Percentiles rank a stretch among this genome's conserved stretches.
Evolutionary conservation across 192 early-diverging fungal species (phyloP).

Genomic region (Backusella tarrabulga): DNA sequence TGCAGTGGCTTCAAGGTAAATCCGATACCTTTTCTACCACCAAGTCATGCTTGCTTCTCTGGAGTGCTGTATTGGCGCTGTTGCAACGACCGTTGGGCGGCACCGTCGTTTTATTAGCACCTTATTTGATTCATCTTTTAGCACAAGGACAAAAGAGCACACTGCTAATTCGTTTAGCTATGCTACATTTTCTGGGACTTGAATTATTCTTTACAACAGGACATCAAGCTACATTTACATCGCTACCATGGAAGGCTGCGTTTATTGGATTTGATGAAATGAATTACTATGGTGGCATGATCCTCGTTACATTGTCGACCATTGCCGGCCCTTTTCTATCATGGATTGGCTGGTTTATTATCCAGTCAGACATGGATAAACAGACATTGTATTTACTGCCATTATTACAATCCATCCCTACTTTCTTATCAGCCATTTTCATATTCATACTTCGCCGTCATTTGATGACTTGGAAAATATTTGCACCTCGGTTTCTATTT

Average conservation of each 20-base stretch:
- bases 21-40: background rate
- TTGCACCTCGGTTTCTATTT: slow-evolving; percentile 88
- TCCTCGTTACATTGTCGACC: slow-evolving; percentile 77
- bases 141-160: background rate
- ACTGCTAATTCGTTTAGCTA: slow-evolving; percentile 13
- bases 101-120: slow-evolving; percentile 14
- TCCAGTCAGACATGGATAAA: background rate
- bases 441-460: slow-evolving; percentile 60
- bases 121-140: slow-evolving; percentile 14
- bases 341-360: slow-evolving; percentile 27
- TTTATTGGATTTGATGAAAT: slow-evolving; percentile 82
- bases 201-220: slow-evolving; percentile 85
- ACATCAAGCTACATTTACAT: slow-evolving; percentile 86
- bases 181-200: slow-evolving; percentile 30
- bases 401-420: slow-evolving; percentile 29
- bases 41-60: slow-evolving; percentile 3
- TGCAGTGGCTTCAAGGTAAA: background rate
- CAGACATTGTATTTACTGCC: slow-evolving; percentile 10
- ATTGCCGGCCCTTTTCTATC: slow-evolving; percentile 44
- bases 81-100: slow-evolving; percentile 33
- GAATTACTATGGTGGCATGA: slow-evolving; percentile 64
- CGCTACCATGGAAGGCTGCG: slow-evolving; percentile 89
- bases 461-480: slow-evolving; percentile 98
- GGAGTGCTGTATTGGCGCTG: slow-evolving; percentile 19
- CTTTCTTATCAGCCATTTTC: slow-evolving; percentile 34